Evolutionary conservation across 2,329 filamentous ascomycete species (phyloP).

Genomic region (Claviceps sp.): DNA sequence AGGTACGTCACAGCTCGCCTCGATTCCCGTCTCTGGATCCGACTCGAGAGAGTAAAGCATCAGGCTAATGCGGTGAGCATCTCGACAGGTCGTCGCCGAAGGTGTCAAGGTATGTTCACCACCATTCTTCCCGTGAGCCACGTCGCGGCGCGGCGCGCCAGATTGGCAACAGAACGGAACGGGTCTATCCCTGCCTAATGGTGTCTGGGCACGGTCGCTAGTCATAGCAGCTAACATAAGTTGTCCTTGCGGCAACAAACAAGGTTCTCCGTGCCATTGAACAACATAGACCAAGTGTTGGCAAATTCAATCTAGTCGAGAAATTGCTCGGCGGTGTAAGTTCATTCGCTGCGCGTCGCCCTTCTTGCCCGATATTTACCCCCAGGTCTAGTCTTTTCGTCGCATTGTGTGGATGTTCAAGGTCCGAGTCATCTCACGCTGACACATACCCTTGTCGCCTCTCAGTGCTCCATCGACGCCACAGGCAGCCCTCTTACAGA

Average conservation of each 20-base stretch:
- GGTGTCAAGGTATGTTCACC: constrained; percentile 55
- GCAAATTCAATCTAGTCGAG: constrained; percentile 74
- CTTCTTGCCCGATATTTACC: constrained; percentile 1
- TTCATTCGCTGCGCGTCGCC: constrained; percentile 12
- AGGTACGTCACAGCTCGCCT: constrained; percentile 37
- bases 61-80: constrained; percentile 9
- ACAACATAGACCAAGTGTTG: constrained; percentile 50
- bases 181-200: not conserved
- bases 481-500: constrained; percentile 69
- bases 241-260: not conserved
- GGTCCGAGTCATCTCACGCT: not conserved
- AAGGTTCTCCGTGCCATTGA: constrained; percentile 70
- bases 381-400: not conserved
- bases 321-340: constrained; percentile 80
- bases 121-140: not conserved
- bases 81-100: constrained; percentile 57
- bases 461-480: constrained; percentile 75
- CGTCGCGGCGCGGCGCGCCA: not conserved
- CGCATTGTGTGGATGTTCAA: not conserved
- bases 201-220: not conserved
- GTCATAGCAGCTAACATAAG: constrained; percentile 1
- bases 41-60: constrained; percentile 7
- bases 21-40: constrained; percentile 8
- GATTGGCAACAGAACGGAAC: not conserved
- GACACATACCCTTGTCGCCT: not conserved